Evolutionary conservation across 1,139 yeast genomes (phyloP).

Genomic region (Scheffersomyces titani): DNA sequence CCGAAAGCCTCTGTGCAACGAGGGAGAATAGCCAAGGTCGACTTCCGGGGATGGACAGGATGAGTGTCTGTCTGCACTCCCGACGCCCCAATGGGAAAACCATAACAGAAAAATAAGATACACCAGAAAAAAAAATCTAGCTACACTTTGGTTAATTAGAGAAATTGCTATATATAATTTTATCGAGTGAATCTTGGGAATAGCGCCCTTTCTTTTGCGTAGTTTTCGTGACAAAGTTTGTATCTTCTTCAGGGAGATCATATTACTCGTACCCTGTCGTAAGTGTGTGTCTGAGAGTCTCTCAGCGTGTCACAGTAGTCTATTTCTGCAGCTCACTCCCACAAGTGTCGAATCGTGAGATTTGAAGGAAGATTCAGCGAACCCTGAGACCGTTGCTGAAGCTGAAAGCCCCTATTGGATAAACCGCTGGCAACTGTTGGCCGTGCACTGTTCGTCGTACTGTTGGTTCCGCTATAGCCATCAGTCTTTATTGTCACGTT

Average conservation of each 20-base stretch:
- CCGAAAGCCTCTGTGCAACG: neutral
- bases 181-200: neutral
- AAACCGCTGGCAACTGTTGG: neutral
- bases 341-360: neutral
- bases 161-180: neutral
- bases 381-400: neutral
- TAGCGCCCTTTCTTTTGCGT: neutral
- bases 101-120: neutral
- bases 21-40: neutral
- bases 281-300: neutral
- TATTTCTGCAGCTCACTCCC: neutral
- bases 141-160: neutral
- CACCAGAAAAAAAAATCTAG: neutral
- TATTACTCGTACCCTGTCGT: neutral
- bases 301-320: neutral
- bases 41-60: neutral
- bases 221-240: neutral
- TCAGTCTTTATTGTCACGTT: neutral
- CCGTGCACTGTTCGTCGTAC: neutral
- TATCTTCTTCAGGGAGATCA: neutral
- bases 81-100: neutral
- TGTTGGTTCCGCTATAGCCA: neutral
- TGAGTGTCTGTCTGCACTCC: neutral
- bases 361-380: neutral
- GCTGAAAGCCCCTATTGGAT: neutral